A percentile compares a stretch with the other conserved stretches of the same genome.
Conservation (phyloP, 2,329 filamentous ascomycete genomes). For the Fusarium albosuccineum region DNA sequence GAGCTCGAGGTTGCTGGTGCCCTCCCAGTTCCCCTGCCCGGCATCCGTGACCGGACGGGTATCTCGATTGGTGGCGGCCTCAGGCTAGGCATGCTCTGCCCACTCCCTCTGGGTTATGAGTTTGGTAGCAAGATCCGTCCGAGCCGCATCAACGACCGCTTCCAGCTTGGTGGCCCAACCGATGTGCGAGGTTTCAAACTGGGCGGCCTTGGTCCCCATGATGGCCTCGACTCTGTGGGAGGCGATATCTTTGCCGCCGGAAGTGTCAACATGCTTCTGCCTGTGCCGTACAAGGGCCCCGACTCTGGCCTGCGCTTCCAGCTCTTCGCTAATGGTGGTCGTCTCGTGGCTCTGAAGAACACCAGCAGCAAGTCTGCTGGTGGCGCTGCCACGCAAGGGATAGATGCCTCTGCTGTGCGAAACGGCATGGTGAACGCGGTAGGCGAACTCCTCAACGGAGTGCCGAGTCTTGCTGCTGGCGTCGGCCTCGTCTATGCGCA, state of each 20-base stretch:
- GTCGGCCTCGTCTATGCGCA: slow-evolving; percentile 95
- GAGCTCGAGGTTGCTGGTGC: slow-evolving; percentile 86
- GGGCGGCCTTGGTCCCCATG: slow-evolving; percentile 88
- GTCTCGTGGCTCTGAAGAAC: slow-evolving; percentile 81
- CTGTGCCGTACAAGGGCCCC: slow-evolving; percentile 83
- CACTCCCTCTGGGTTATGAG: slow-evolving; percentile 75
- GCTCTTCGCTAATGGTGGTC: slow-evolving; percentile 90
- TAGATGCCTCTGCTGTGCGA: slow-evolving; percentile 61
- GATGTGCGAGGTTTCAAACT: slow-evolving; percentile 95
- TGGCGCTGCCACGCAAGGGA: slow-evolving; percentile 50
- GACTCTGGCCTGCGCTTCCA: slow-evolving; percentile 90
- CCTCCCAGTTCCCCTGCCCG: slow-evolving; percentile 78
- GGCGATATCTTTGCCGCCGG: slow-evolving; percentile 94
- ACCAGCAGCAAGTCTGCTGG: slow-evolving; percentile 63
- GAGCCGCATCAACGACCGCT: slow-evolving; percentile 92
- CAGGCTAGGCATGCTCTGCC: slow-evolving; percentile 85
- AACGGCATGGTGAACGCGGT: slow-evolving; percentile 72
- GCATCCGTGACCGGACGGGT: slow-evolving; percentile 76
- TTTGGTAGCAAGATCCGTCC: slow-evolving; percentile 67
- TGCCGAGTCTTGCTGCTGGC: slow-evolving; percentile 88
- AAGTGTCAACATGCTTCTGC: slow-evolving; percentile 86
- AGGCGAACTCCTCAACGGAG: slow-evolving; percentile 76
- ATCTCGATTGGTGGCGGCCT: slow-evolving; percentile 87
- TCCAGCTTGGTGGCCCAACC: slow-evolving; percentile 93
- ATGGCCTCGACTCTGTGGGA: slow-evolving; percentile 86